A percentile compares a stretch with the other conserved stretches of the same genome.
phyloP scores from a whole-genome alignment of 139 green algal species.

The Micromonas pusilla region DNA sequence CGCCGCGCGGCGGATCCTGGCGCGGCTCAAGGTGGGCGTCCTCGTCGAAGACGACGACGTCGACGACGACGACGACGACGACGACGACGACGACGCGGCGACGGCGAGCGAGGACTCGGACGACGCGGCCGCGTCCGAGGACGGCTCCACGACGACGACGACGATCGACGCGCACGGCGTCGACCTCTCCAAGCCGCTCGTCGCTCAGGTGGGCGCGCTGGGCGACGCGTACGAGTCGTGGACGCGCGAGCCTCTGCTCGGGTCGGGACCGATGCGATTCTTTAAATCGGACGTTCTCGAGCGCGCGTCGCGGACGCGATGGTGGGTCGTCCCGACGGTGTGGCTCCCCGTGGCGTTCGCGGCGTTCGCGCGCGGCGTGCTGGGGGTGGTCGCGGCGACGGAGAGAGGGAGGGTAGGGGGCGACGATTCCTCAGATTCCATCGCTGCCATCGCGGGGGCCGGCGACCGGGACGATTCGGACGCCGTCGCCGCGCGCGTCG shows the following conservation, averaged over 20 bases:
- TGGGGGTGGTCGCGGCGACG: not conserved
- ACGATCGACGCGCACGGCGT: not conserved
- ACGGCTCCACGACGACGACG: not conserved
- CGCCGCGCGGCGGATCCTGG: not conserved
- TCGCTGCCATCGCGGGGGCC: too few relatives aligned
- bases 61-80: not conserved
- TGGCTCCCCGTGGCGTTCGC: conserved; percentile 62
- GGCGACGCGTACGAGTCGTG: not conserved
- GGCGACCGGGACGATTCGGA: too few relatives aligned
- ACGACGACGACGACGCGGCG: not conserved
- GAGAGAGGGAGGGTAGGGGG: not conserved
- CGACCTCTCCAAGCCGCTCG: not conserved
- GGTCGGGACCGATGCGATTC: conserved; percentile 43
- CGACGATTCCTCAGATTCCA: too few relatives aligned
- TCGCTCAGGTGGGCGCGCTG: not conserved
- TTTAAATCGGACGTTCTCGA: conserved; percentile 60
- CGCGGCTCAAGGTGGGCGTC: not conserved
- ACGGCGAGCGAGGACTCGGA: not conserved
- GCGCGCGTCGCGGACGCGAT: conserved; percentile 58
- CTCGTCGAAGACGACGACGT: not conserved
- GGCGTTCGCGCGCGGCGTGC: not conserved
- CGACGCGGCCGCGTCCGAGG: too few relatives aligned
- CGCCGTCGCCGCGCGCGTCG: too few relatives aligned
- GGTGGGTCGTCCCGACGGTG: conserved; percentile 76
- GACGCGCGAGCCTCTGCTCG: not conserved